Conservation (phyloP, 1,139 yeast species). For the Lodderomyces beijingensis region DNA sequence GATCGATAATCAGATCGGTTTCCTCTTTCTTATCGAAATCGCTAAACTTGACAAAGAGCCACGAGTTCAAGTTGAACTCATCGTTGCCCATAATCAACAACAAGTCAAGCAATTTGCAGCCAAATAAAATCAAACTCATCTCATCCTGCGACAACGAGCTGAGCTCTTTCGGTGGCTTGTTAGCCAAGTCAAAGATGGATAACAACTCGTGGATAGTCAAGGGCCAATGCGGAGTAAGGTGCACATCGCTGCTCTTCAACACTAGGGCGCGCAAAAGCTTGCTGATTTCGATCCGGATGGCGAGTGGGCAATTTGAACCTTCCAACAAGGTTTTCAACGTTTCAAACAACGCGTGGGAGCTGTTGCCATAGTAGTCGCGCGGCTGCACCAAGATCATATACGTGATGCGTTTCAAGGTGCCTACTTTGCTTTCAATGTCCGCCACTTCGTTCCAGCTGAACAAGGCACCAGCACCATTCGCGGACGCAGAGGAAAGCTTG, state of each 20-base stretch:
- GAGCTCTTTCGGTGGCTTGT: conserved; percentile 21
- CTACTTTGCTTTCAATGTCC: conserved; percentile 49
- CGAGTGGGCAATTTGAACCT: conserved; percentile 23
- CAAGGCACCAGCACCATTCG: conserved; percentile 51
- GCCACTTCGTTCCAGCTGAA: conserved; percentile 75
- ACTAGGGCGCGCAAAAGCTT: conserved; percentile 60
- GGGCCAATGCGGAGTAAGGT: conserved; percentile 70
- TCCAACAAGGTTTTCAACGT: conserved; percentile 24
- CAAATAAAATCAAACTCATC: conserved; percentile 45
- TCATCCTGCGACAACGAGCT: conserved; percentile 34
- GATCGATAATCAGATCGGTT: conserved; percentile 40
- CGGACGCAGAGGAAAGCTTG: conserved; percentile 44
- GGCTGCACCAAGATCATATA: conserved; percentile 62
- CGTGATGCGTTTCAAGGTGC: conserved; percentile 54
- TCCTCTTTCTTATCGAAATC: conserved; percentile 44
- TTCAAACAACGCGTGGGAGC: conserved; percentile 46
- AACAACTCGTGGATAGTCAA: conserved; percentile 59
- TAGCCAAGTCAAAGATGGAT: conserved; percentile 40
- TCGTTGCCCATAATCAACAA: conserved; percentile 64
- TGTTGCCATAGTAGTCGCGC: conserved; percentile 48
- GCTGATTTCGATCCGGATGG: conserved; percentile 45
- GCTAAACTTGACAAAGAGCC: conserved; percentile 78
- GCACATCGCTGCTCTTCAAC: conserved; percentile 58
- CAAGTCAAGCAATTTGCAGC: conserved; percentile 76
- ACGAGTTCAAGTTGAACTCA: conserved; percentile 76